Evolutionary conservation across 139 green algal genomes (phyloP).

Genomic region (Spirogloea muscicola): DNA sequence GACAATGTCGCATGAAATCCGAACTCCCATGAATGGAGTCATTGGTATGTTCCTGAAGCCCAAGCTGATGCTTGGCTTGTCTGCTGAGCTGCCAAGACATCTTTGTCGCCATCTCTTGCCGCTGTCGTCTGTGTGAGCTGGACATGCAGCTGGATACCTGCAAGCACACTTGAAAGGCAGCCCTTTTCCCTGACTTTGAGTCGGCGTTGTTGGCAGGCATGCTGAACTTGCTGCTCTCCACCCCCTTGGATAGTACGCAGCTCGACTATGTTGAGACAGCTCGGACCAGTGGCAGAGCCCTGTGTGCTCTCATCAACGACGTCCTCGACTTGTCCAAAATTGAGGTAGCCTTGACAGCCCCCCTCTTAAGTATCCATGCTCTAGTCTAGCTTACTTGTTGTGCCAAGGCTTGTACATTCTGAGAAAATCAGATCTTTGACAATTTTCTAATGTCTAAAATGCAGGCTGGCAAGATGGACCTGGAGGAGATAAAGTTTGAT

Average conservation of each 20-base stretch:
- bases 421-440: too few relatives aligned
- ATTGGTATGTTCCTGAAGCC: constrained; percentile 10
- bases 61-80: too few relatives aligned
- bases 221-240: constrained; percentile 22
- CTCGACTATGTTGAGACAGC: constrained; percentile 28
- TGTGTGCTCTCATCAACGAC: constrained; percentile 32
- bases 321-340: constrained; percentile 42
- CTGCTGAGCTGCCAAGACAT: too few relatives aligned
- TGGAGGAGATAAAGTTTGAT: constrained; percentile 31
- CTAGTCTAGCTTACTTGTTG: not conserved
- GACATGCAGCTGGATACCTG: too few relatives aligned
- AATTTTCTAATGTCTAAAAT: too few relatives aligned
- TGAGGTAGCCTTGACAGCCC: not conserved
- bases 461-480: constrained; percentile 26
- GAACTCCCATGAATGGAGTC: constrained; percentile 56
- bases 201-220: constrained; percentile 12
- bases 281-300: constrained; percentile 4
- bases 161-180: too few relatives aligned
- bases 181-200: too few relatives aligned
- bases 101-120: too few relatives aligned
- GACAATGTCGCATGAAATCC: constrained; percentile 68
- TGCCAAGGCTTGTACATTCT: not conserved
- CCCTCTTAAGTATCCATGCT: not conserved
- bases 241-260: not conserved
- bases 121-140: too few relatives aligned